phyloP scores from a whole-genome alignment of 225 moss, liverwort and hornwort species.

The Climacium dendroides region DNA sequence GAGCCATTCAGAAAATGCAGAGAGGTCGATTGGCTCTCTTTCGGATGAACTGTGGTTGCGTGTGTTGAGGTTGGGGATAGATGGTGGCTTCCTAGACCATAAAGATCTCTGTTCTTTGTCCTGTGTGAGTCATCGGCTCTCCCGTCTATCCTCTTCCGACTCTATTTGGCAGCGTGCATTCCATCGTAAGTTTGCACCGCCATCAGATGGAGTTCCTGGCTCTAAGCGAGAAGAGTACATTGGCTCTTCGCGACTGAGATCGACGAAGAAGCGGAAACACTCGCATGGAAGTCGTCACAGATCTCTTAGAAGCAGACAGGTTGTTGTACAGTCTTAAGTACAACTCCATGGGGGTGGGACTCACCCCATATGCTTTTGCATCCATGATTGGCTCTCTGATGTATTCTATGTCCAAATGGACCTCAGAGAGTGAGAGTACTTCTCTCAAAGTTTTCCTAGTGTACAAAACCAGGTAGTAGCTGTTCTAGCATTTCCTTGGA shows the following conservation, averaged over 20 bases:
- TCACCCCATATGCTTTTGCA: background rate
- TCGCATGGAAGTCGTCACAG: slow-evolving; percentile 14
- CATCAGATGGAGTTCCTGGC: background rate
- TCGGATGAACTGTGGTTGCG: slow-evolving; percentile 32
- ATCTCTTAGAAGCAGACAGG: slow-evolving; percentile 16
- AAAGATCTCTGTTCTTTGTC: slow-evolving; percentile 37
- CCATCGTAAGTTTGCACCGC: slow-evolving; percentile 24
- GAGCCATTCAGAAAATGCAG: slow-evolving; percentile 18
- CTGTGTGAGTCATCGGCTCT: slow-evolving; percentile 29
- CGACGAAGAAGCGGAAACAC: slow-evolving; percentile 28
- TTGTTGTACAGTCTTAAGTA: slow-evolving; percentile 25
- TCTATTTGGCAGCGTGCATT: slow-evolving; percentile 33
- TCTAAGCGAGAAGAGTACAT: slow-evolving; percentile 10
- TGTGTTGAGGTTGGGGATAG: slow-evolving; percentile 32
- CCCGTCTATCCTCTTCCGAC: slow-evolving; percentile 28
- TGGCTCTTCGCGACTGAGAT: slow-evolving; percentile 1
- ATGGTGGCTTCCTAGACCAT: slow-evolving; percentile 17
- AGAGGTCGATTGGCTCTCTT: slow-evolving; percentile 29
- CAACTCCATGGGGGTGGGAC: background rate
- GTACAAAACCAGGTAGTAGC: slow-evolving; percentile 19
- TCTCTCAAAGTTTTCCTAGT: slow-evolving; percentile 11
- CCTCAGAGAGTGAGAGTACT: slow-evolving; percentile 2
- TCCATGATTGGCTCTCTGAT: slow-evolving; percentile 2
- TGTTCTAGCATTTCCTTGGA: background rate
- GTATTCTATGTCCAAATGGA: slow-evolving; percentile 11